A percentile compares a stretch with the other conserved stretches of the same genome.
Evolutionary conservation across 805 yeast genomes (phyloP).

Genomic region (Zygotorulaspora florentina): DNA sequence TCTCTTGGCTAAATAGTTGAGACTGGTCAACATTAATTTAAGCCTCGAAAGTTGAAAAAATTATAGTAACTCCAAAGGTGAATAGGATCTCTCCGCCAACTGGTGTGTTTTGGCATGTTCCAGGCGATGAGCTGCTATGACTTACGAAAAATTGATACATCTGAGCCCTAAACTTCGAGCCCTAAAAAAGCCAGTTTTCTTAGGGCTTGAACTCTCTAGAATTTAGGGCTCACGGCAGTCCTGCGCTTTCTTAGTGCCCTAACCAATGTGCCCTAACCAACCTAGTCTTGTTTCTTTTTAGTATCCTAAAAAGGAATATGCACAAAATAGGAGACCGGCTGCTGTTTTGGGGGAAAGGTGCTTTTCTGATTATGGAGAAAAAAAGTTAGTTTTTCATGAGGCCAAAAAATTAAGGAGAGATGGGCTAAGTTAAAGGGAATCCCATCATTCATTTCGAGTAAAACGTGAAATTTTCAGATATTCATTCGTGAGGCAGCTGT

Average conservation of each 20-base stretch:
- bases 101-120: slow-evolving; percentile 1
- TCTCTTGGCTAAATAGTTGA: background rate
- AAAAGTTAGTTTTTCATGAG: slow-evolving; percentile 5
- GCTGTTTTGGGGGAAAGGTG: background rate
- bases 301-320: too few relatives aligned
- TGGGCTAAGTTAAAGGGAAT: slow-evolving; percentile 6
- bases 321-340: too few relatives aligned
- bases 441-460: slow-evolving; percentile 2
- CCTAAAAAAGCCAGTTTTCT: background rate
- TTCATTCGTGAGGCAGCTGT: background rate
- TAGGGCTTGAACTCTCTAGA: too few relatives aligned
- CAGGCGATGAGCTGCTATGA: slow-evolving; percentile 2
- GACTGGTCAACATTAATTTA: slow-evolving; percentile 1
- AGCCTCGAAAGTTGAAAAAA: background rate
- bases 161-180: background rate
- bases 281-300: too few relatives aligned
- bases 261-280: too few relatives aligned
- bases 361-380: slow-evolving; percentile 6
- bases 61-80: too few relatives aligned
- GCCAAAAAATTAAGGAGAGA: slow-evolving; percentile 10
- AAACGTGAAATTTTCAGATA: background rate
- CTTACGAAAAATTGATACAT: background rate
- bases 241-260: too few relatives aligned
- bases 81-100: background rate
- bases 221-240: too few relatives aligned